Conservation (phyloP, 2,329 filamentous ascomycete genomes). For the Colletotrichum musae region DNA sequence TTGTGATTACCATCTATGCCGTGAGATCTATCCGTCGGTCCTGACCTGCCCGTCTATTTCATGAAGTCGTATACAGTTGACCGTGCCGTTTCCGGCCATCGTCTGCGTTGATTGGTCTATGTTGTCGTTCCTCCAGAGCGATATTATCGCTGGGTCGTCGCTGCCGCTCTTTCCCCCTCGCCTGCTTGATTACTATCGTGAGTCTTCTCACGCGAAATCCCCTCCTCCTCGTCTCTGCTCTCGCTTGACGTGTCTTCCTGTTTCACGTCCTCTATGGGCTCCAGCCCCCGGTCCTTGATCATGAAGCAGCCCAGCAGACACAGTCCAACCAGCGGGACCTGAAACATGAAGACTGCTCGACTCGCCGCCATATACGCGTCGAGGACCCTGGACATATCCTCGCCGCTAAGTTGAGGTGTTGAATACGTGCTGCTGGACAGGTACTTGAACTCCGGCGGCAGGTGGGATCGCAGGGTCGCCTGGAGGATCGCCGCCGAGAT, state of each 20-base stretch:
- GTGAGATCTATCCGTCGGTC: too few species aligned
- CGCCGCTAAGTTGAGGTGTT: constrained; percentile 40
- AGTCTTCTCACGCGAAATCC: not conserved
- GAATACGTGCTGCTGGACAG: constrained; percentile 50
- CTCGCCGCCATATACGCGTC: constrained; percentile 67
- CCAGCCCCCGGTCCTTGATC: constrained; percentile 65
- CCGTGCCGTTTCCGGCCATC: too few species aligned
- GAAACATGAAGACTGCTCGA: constrained; percentile 69
- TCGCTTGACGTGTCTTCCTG: not conserved
- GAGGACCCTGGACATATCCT: constrained; percentile 42
- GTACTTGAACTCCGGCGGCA: constrained; percentile 46
- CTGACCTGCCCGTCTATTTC: too few species aligned
- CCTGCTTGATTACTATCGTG: too few species aligned
- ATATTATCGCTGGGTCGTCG: not conserved
- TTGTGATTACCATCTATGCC: too few species aligned
- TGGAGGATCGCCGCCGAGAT: constrained; percentile 67
- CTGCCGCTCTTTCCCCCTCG: not conserved
- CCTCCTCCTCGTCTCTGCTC: constrained; percentile 30
- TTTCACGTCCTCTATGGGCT: constrained; percentile 40
- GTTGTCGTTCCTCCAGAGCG: too few species aligned
- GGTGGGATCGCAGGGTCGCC: constrained; percentile 45
- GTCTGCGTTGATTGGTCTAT: too few species aligned
- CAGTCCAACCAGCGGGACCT: constrained; percentile 66
- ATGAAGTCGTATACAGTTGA: too few species aligned
- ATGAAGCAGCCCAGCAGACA: constrained; percentile 66